phyloP scores from a whole-genome alignment of 2,329 filamentous ascomycete species.

The Chrysoporthe austroafricana region DNA sequence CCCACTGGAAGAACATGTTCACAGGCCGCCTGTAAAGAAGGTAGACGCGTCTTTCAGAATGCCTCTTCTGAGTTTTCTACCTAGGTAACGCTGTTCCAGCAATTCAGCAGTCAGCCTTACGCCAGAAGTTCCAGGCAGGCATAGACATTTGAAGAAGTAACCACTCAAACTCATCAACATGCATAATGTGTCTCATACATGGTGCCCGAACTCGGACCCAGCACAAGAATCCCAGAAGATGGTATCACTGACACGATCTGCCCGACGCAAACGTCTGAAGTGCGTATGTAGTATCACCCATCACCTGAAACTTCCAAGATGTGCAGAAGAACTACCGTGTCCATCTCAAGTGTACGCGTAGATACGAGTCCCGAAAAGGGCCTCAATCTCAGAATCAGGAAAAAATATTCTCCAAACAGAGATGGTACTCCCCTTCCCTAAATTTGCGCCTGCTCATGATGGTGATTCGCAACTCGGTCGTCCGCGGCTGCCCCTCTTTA shows the following conservation, averaged over 20 bases:
- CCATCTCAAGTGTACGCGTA: neutral
- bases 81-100: neutral
- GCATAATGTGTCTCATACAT: neutral
- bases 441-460: neutral
- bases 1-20: neutral
- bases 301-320: neutral
- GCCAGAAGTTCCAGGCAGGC: no score
- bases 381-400: neutral
- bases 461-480: neutral
- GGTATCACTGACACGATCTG: neutral
- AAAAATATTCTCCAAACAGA: neutral
- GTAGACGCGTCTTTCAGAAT: neutral
- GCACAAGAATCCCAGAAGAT: neutral
- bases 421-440: neutral
- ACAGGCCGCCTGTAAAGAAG: neutral
- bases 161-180: neutral
- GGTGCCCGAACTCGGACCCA: neutral
- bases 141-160: neutral
- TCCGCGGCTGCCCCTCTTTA: neutral
- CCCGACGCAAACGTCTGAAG: neutral
- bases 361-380: neutral
- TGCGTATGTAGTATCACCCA: neutral
- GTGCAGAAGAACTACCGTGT: neutral
- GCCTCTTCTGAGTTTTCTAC: neutral
- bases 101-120: neutral